Base-by-base conservation (phyloP, 148 eudicot genomes). In the Rhododendron mucronatum region DNA sequence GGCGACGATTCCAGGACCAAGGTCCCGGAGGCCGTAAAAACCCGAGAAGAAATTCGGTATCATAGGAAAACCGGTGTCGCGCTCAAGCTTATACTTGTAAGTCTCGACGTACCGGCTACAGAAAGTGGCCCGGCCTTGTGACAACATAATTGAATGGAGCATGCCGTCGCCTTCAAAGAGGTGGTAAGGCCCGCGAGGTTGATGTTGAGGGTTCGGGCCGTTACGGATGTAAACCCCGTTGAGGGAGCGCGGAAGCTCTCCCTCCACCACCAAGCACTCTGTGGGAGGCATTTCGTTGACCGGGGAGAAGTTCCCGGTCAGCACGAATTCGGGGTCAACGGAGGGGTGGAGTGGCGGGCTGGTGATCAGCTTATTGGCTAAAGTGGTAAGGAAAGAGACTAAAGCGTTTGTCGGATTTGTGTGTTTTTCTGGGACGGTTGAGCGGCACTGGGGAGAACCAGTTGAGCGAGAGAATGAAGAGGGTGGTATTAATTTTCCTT, bases 141-240 rank as follows among this genome's bases (percentile, higher is more conserved):
- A 84, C 69, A 87, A 21, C 3, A 80, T 57, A 53, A 84, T 51
- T 13, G 84, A 84, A 79, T 87, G 89, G 78, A 87, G 86, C 89
- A 87, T 87, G 73, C 89, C 89, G 30, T 87, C 87, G 20, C 87
- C 89, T 41, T 87, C 89, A 23, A 87, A 87, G 15, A 84, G 82
- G 81, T 84, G 89, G 84, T 84, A 59, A 23, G 89, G 89, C n/a
- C 89, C 89, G 1, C 80, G 33, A 48, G 82, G 82, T n/a, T 79
- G 35, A 26, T 79, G 82, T 23, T 55, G 84, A 30, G 84, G 84
- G 73, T 82, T 57, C 1, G 84, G 84, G 26, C 84, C 84, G 15
- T 55, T 63, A 4, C 84, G 84, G 0, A 82, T 82, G 33, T 82
- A 82, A 7, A 44, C 84, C 23, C 73, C 84, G 37, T 82, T 4